These are phyloP conservation scores for Neopestalotiopsis rosae DNA, from an alignment of 2,329 filamentous ascomycete species.

Conservation along the genomic window DNA sequence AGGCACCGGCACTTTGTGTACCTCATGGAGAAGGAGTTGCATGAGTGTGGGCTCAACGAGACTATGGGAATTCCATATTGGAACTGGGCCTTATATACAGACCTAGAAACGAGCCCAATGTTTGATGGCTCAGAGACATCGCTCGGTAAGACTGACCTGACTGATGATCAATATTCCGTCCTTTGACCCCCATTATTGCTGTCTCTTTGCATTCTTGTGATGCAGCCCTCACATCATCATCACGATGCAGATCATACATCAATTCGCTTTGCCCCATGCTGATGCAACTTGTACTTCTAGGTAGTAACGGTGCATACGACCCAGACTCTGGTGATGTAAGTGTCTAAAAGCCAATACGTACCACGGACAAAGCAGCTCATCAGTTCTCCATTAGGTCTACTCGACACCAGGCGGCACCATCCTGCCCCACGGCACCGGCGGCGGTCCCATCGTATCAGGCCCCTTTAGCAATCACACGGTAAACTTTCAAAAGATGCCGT, in stretches of 20 bases:
- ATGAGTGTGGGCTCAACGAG: slow-evolving; percentile 11
- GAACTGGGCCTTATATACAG: slow-evolving; percentile 9
- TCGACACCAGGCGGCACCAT: slow-evolving; percentile 16
- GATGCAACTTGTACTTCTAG: neutral
- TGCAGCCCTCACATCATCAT: neutral
- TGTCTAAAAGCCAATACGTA: neutral
- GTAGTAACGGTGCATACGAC: slow-evolving; percentile 4
- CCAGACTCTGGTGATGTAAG: slow-evolving; percentile 8
- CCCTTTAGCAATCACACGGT: slow-evolving; percentile 42
- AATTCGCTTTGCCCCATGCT: neutral
- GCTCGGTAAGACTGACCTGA: neutral
- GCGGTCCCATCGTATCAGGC: slow-evolving; percentile 52
- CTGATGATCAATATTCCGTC: too few relatives aligned
- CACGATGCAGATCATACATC: neutral
- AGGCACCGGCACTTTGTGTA: slow-evolving; percentile 28
- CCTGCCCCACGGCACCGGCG: slow-evolving; percentile 50
- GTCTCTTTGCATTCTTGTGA: neutral
- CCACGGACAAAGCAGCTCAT: neutral
- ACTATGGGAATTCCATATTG: slow-evolving; percentile 3
- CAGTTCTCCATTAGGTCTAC: neutral
- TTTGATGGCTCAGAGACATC: slow-evolving; percentile 1
- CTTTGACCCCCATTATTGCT: neutral
- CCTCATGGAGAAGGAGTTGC: slow-evolving; percentile 28
- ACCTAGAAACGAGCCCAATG: slow-evolving; percentile 4
- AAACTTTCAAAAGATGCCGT: slow-evolving; percentile 32